Base-by-base conservation (phyloP, 1,284 basidiomycete genomes). In the Cystobasidium pallidum region DNA sequence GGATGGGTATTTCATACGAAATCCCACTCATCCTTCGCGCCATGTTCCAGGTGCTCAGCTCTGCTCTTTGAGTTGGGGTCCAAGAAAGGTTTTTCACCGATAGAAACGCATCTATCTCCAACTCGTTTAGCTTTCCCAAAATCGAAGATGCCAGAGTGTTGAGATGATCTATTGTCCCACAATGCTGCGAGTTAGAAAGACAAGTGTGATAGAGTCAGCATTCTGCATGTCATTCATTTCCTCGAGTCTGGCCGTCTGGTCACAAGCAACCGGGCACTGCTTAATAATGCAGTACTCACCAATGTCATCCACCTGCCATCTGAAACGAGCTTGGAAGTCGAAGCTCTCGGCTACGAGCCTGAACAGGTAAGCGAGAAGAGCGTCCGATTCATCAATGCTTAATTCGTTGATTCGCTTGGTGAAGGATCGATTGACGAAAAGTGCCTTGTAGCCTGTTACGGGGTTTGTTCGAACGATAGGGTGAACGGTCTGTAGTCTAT, bases 401-500 rank as follows among this genome's bases (percentile, higher is more conserved):
- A 90, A 82, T 77, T 86, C 88, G 52, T 86, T 80, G 77, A 90
- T 88, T 41, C 85, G 84, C 75, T 83, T 85, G 1, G 87, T 89
- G 81, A 90, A 90, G 8, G 83, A 84, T 52, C 79, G 77, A 82
- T 89, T 89, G 67, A 89, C 87, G 76, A 87, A 89, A 32, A 89
- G 79, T 7, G 73, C 81, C 78, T 89, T 88, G 83, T 84, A 88
- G 2, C 88, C 88, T 0, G 88, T 89, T 2, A 89, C 85, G 4
- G 86, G 86, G 77, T 81, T 82, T 8, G 81, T 82, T 19, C 82
- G 76, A 45, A 83, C 79, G 64, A 83, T 67, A 1, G 83, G 83
- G 71, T 89, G 88, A 32, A 85, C 80, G 0, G 88, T 86, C 13
- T 81, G 82, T 45, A 91, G 81, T 47, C 83, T 81, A 51, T 83